Evolutionary conservation across 441 rosid genomes (phyloP).

Genomic region (Gossypium gossypioides): DNA sequence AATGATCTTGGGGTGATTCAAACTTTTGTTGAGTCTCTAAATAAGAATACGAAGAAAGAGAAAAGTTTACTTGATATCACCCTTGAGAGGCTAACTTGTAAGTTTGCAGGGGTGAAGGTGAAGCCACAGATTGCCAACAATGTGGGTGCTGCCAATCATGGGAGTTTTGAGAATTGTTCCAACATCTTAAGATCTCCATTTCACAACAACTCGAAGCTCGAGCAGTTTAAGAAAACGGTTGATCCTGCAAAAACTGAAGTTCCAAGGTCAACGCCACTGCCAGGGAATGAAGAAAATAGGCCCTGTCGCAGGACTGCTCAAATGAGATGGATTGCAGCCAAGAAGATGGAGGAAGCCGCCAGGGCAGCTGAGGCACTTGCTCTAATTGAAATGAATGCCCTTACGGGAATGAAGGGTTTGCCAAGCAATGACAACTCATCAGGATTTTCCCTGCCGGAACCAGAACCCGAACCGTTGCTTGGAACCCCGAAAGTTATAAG

Average conservation of each 20-base stretch:
- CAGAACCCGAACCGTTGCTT: constrained; percentile 53
- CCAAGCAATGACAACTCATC: constrained; percentile 34
- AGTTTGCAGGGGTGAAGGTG: constrained; percentile 44
- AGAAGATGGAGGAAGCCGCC: constrained; percentile 96
- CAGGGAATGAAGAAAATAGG: constrained; percentile 32
- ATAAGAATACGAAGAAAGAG: constrained; percentile 69
- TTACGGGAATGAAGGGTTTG: constrained; percentile 48
- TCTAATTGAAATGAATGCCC: constrained; percentile 14
- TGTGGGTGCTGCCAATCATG: background rate
- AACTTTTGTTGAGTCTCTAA: constrained; percentile 59
- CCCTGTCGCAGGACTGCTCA: constrained; percentile 44
- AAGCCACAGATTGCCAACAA: constrained; percentile 22
- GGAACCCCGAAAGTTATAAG: constrained; percentile 21
- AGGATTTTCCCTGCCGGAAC: constrained; percentile 51
- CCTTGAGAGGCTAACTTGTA: constrained; percentile 46
- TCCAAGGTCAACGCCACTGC: constrained; percentile 20
- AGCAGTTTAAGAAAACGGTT: constrained; percentile 37
- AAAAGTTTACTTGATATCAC: constrained; percentile 53
- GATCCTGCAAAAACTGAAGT: constrained; percentile 28
- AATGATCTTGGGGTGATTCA: constrained; percentile 67
- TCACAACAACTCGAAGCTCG: constrained; percentile 24
- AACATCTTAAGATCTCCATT: constrained; percentile 21
- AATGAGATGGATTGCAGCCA: constrained; percentile 78
- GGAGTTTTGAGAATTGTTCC: constrained; percentile 6
- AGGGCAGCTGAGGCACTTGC: constrained; percentile 87